Conservation (phyloP, 441 rosid species). For the Pelargonium citronellum region DNA sequence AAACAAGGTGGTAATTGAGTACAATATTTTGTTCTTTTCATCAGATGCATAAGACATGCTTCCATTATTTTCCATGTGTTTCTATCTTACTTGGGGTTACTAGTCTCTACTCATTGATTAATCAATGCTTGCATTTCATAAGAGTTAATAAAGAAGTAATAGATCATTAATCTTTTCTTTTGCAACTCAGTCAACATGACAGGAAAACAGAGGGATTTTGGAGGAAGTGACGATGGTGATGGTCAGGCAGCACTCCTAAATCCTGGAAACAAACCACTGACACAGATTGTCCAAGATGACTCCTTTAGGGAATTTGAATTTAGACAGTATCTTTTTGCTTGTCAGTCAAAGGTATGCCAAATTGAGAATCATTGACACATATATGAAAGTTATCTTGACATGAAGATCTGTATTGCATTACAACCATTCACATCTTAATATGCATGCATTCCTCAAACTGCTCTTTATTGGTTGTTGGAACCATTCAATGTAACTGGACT, state of each 20-base stretch:
- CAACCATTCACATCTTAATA: not conserved
- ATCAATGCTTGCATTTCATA: not conserved
- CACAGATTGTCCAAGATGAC: constrained; percentile 89
- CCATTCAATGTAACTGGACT: not conserved
- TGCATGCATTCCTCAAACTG: not conserved
- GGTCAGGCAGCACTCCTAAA: constrained; percentile 81
- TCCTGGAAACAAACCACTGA: constrained; percentile 66
- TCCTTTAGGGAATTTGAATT: constrained; percentile 92
- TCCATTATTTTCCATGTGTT: constrained; percentile 1
- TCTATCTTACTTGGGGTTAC: not conserved
- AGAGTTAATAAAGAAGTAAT: constrained; percentile 7
- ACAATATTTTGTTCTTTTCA: not conserved
- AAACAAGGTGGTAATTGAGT: not conserved
- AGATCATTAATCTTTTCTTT: constrained; percentile 20
- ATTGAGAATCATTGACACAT: not conserved
- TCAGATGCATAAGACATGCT: not conserved
- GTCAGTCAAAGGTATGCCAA: constrained; percentile 75
- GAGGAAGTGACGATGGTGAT: constrained; percentile 83
- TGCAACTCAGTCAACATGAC: constrained; percentile 55
- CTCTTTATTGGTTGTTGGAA: not conserved
- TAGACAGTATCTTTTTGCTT: constrained; percentile 90
- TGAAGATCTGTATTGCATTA: not conserved
- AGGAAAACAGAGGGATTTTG: constrained; percentile 80
- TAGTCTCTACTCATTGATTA: not conserved
- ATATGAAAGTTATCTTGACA: not conserved